Conservation (phyloP, 1,284 basidiomycete species). For the Leccinum cinnamomeum region DNA sequence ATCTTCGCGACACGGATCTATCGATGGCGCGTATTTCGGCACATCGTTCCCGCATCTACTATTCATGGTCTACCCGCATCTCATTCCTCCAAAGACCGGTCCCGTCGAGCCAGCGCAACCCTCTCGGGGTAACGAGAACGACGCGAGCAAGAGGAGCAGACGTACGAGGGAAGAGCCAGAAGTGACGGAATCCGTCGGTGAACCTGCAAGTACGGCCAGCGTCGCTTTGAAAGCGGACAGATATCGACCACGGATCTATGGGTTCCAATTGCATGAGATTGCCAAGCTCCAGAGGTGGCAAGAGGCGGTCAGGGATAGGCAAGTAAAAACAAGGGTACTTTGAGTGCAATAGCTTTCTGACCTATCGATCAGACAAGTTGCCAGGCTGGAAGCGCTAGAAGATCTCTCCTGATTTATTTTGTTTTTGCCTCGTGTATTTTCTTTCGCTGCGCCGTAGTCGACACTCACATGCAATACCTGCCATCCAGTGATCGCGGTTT, state of each 20-base stretch:
- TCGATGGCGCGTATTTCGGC: slow-evolving; percentile 96
- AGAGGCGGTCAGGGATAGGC: slow-evolving; percentile 84
- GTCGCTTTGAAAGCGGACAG: slow-evolving; percentile 86
- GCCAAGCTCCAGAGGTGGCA: slow-evolving; percentile 95
- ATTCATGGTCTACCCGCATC: slow-evolving; percentile 91
- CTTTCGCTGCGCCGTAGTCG: slow-evolving; percentile 9
- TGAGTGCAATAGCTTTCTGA: slow-evolving; percentile 12
- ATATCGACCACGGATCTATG: slow-evolving; percentile 90
- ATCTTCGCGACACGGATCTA: slow-evolving; percentile 89
- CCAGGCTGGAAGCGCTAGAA: slow-evolving; percentile 33
- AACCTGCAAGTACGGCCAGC: slow-evolving; percentile 68
- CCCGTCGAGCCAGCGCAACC: slow-evolving; percentile 48
- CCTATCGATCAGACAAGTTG: slow-evolving; percentile 25
- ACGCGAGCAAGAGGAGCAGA: slow-evolving; percentile 42
- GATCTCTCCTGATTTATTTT: slow-evolving; percentile 29
- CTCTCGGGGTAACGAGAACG: slow-evolving; percentile 33
- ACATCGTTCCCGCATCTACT: slow-evolving; percentile 95
- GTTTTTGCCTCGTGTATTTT: slow-evolving; percentile 5
- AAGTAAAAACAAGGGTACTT: slow-evolving; percentile 28
- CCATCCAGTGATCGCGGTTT: background rate
- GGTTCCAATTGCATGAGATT: slow-evolving; percentile 90
- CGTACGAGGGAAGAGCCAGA: slow-evolving; percentile 53
- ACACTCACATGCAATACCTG: background rate
- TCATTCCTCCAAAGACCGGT: slow-evolving; percentile 82
- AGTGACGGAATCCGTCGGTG: slow-evolving; percentile 55